Evolutionary conservation across 75 land plant species (phyloP).

Genomic region (Azolla pinnata): DNA sequence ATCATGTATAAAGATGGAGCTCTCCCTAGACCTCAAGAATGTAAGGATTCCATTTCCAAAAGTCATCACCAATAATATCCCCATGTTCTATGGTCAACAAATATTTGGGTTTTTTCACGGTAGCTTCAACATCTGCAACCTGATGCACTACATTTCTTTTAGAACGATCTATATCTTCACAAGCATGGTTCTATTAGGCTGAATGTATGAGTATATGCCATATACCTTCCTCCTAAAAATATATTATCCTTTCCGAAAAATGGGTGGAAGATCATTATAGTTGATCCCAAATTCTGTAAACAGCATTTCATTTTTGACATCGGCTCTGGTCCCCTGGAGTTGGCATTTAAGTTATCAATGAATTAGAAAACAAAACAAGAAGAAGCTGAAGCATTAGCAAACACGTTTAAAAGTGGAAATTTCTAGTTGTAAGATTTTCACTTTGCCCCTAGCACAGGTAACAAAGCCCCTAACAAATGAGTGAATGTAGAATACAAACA

Average conservation of each 20-base stretch:
- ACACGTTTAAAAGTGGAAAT: too few relatives aligned
- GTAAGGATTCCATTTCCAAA: conserved; percentile 50
- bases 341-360: neutral
- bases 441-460: too few relatives aligned
- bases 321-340: conserved; percentile 51
- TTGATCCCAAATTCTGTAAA: conserved; percentile 53
- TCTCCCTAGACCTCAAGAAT: conserved; percentile 29
- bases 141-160: too few relatives aligned
- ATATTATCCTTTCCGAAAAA: conserved; percentile 67
- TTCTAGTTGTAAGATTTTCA: too few relatives aligned
- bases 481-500: too few relatives aligned
- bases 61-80: conserved; percentile 46
- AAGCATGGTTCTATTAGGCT: too few relatives aligned
- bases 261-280: conserved; percentile 49
- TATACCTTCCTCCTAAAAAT: conserved; percentile 48
- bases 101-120: conserved; percentile 8
- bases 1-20: too few relatives aligned
- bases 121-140: too few relatives aligned
- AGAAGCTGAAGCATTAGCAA: too few relatives aligned
- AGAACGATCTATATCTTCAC: too few relatives aligned
- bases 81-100: conserved; percentile 36
- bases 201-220: too few relatives aligned
- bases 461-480: too few relatives aligned
- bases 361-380: neutral
- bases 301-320: conserved; percentile 67